Conservation (phyloP, 2,329 filamentous ascomycete species). For the Colletotrichum australisinense region DNA sequence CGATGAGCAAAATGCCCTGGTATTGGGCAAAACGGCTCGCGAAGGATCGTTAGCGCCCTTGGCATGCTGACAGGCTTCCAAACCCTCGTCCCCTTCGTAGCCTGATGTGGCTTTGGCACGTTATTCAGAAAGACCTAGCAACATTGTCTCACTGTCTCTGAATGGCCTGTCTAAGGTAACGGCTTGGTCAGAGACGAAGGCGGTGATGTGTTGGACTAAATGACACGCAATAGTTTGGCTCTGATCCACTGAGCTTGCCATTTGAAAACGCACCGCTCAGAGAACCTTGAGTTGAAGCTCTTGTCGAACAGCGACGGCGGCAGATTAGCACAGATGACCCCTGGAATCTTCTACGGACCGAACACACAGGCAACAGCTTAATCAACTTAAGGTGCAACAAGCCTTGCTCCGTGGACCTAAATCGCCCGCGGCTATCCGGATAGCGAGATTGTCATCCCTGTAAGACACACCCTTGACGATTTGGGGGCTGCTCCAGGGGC, state of each 20-base stretch:
- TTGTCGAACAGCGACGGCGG: too few relatives aligned
- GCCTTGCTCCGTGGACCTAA: background rate
- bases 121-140: background rate
- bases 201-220: background rate
- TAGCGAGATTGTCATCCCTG: background rate
- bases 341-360: background rate
- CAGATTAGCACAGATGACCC: background rate
- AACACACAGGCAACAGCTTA: conserved; percentile 4
- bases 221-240: background rate
- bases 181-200: background rate
- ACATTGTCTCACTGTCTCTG: background rate
- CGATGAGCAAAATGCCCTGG: background rate
- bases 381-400: background rate
- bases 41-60: conserved; percentile 12
- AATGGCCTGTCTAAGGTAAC: background rate
- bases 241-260: background rate
- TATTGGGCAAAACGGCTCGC: background rate
- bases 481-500: background rate
- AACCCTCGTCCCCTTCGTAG: background rate
- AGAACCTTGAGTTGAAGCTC: background rate
- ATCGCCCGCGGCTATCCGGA: background rate
- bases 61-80: conserved; percentile 1
- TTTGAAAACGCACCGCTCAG: too few relatives aligned
- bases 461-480: background rate
- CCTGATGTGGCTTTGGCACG: too few relatives aligned